Evolutionary conservation across 441 rosid species (phyloP), one percentile per base, ranked within the genome.

Genomic region (Metrosideros polymorpha): DNA sequence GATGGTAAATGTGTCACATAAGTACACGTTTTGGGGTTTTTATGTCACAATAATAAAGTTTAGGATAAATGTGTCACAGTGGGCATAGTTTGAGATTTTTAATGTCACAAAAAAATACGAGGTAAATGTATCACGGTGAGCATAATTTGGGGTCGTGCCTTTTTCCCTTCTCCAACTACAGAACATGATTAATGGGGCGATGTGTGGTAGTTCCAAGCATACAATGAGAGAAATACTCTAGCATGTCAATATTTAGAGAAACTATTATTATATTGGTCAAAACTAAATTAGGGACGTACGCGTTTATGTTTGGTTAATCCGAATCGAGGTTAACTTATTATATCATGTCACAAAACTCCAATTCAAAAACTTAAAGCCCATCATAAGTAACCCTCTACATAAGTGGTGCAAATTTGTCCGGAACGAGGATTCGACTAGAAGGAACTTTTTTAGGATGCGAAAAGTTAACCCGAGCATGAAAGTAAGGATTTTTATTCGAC

Each of bases 261-360:
- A 47, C 15, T 24, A 19, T 66, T 9, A 66, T 66, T 45, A 19
- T 22, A 66, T 0, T 66, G 77, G 45, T 35, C 27, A 57, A n/a
- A 57, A 57, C 66, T 10, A 12, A 71, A 42, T 39, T 22, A 71
- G 45, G 79, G 79, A 39, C 43, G 5, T 22, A 7, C 1, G n/a
- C 43, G 15, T 35, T 71, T 13, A 10, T 71, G 79, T 42, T 71
- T 39, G n/a, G 45, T 0, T 35, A n/a, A 71, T 63, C 19, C 25
- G 13, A 19, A 6, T 63, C 13, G 25, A 10, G 22, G 5, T 1
- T 3, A 32, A 18, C 43, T 63, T 63, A 61, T 12, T 15, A 61
- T 17, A 30, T 30, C 75, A 61, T 2, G 12, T 15, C 4, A 15
- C 1, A 0, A 63, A 63, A 63, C 12, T 2, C 6, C 0, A 1